Evolutionary conservation across 169 alveolate species (phyloP).

Genomic region (Cryptosporidium felis): DNA sequence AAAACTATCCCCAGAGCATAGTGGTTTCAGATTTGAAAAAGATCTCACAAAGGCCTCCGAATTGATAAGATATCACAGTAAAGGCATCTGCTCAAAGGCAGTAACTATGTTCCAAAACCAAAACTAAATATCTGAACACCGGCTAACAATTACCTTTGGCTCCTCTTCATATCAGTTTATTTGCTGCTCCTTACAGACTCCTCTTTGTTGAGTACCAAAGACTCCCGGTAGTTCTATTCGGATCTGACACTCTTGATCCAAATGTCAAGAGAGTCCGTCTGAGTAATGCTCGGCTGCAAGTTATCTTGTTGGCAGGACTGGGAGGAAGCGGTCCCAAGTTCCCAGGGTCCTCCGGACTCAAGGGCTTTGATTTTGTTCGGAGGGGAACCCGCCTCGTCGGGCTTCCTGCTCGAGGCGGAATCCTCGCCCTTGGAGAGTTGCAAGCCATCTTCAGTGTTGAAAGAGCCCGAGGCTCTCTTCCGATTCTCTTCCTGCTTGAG

Average conservation of each 20-base stretch:
- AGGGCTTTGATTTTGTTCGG: conserved; percentile 26
- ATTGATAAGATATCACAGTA: conserved; percentile 9
- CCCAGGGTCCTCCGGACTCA: no score
- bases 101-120: background rate
- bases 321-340: no score
- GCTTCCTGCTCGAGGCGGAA: background rate
- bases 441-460: conserved; percentile 15
- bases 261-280: no score
- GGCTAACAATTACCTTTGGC: background rate
- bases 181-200: background rate
- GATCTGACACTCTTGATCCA: background rate
- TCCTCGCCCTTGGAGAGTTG: background rate
- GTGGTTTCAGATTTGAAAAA: conserved; percentile 18
- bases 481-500: background rate
- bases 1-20: conserved; percentile 33
- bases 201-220: background rate
- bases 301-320: no score
- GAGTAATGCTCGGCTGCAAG: no score
- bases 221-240: no score
- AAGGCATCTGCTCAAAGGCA: conserved; percentile 58
- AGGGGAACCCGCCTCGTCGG: no score
- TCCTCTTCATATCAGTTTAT: background rate
- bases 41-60: background rate
- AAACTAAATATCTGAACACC: background rate
- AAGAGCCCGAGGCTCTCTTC: conserved; percentile 8